Percentiles rank a stretch among this genome's conserved stretches.
Conservation (phyloP, 352 stramenopile genomes). For the Pythium guiyangense region DNA sequence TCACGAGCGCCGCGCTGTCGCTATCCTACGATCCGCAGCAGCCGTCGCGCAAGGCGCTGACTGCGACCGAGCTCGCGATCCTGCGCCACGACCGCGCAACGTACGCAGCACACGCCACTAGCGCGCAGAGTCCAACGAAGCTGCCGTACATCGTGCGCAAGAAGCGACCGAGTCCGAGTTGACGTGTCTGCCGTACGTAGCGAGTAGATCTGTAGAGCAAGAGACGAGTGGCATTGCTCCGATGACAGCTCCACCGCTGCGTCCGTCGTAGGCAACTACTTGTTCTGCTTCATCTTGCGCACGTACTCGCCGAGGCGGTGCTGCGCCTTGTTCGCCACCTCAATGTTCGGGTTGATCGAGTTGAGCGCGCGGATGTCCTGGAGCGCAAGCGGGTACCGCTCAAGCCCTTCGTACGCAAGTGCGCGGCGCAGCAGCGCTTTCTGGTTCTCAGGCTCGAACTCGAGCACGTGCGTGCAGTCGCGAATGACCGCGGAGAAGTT, state of each 20-base stretch:
- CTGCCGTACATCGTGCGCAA: constrained; percentile 42
- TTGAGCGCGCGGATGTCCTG: constrained; percentile 86
- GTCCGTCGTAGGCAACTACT: constrained; percentile 24
- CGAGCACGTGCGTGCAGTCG: constrained; percentile 93
- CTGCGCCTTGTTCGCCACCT: constrained; percentile 88
- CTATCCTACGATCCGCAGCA: not conserved
- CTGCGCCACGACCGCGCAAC: constrained; percentile 4
- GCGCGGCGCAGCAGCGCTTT: constrained; percentile 94
- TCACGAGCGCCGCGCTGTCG: not conserved
- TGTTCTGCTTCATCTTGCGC: constrained; percentile 80
- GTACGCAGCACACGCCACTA: not conserved
- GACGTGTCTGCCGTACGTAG: not conserved
- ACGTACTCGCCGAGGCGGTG: constrained; percentile 87
- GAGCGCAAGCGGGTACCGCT: constrained; percentile 90
- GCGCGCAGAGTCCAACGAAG: constrained; percentile 18
- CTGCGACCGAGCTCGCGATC: constrained; percentile 7
- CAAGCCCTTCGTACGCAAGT: constrained; percentile 93
- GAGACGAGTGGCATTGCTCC: too few relatives aligned
- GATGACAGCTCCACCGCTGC: too few relatives aligned
- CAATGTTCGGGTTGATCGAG: constrained; percentile 84
- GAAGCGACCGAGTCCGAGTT: constrained; percentile 12
- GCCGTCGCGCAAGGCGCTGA: constrained; percentile 7
- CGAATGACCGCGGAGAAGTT: constrained; percentile 95
- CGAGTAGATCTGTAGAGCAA: not conserved
- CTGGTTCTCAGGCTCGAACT: constrained; percentile 93